Evolutionary conservation across 305 asterid species (phyloP), one percentile per base, ranked within the genome.

Genomic region (Fraxinus angustifolia): DNA sequence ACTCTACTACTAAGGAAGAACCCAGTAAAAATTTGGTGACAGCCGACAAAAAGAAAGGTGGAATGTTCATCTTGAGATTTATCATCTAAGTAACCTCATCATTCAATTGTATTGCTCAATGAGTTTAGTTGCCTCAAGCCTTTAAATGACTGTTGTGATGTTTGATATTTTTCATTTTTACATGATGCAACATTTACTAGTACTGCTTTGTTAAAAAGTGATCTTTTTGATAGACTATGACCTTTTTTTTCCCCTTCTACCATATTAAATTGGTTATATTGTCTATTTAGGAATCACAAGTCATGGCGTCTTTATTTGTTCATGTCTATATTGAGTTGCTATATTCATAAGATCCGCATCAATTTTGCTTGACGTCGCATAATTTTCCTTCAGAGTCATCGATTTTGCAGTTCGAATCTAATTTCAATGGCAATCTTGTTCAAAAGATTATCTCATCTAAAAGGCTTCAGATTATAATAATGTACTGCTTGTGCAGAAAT

Each of bases 41-140:
- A 73, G 36, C 36, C 34, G 8, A 67, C 36, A 14, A 76, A 12
- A 79, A 56, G 65, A 87, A 68, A 89, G 90, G 90, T 89, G 31
- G 40, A 73, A 77, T 84, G 70, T 78, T 23, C 79, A 35, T 26
- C 79, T 79, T 33, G 35, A 78, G 33, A 40, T 75, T 65, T 73
- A 56, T 70, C 3, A n/a, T 68, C 14, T 67, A 67, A 67, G 30
- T 67, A 1, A 26, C 50, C 5, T 26, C 74, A 45, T 81, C 74
- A 76, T 19, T 23, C 68, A 35, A 36, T 73, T 68, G 80, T 65
- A 50, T 78, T 3, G 38, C n/a, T 83, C 40, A 23, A 11, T 53
- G 23, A 21, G 67, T 82, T 36, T 48, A 11, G 81, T 71, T 38
- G 77, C 80, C 35, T 58, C 7, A 2, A 30, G 72, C 73, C 80